phyloP scores from a whole-genome alignment of 2,329 filamentous ascomycete genomes.

The Cladosporium sp. region DNA sequence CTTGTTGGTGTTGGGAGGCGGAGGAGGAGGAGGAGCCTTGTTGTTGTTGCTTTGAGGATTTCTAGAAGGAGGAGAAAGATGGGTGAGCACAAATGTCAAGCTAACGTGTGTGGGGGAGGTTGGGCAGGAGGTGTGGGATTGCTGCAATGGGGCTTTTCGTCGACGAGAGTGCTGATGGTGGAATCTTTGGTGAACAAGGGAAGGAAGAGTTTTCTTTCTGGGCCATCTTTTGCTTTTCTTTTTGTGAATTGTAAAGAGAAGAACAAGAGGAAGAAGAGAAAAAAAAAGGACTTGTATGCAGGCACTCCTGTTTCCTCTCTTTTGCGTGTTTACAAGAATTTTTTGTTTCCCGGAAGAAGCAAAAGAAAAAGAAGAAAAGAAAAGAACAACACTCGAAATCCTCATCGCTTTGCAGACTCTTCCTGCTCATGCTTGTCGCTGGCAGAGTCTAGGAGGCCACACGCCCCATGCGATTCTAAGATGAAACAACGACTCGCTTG shows the following conservation, averaged over 20 bases:
- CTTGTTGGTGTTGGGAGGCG: neutral
- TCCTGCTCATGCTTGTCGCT: slow-evolving; percentile 1
- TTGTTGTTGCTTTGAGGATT: neutral
- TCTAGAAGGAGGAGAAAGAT: neutral
- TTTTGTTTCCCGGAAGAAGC: neutral
- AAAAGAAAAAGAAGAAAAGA: neutral
- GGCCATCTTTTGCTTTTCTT: neutral
- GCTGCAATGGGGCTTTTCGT: neutral
- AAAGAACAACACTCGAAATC: neutral
- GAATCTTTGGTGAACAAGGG: neutral
- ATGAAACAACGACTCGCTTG: neutral
- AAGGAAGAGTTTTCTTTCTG: neutral
- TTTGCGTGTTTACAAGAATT: slow-evolving; percentile 6
- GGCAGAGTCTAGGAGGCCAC: neutral
- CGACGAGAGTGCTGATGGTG: neutral
- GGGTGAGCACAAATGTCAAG: neutral
- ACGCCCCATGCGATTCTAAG: slow-evolving; percentile 6
- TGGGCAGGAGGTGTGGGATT: neutral
- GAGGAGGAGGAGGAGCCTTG: neutral
- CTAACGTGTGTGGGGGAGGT: no score
- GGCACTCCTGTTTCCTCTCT: slow-evolving; percentile 1
- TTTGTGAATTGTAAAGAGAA: neutral
- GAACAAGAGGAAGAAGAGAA: neutral
- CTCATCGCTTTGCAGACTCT: slow-evolving; percentile 3
- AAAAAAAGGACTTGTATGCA: neutral